Conservation (phyloP, 805 yeast species). For the Sungouiella blattae region DNA sequence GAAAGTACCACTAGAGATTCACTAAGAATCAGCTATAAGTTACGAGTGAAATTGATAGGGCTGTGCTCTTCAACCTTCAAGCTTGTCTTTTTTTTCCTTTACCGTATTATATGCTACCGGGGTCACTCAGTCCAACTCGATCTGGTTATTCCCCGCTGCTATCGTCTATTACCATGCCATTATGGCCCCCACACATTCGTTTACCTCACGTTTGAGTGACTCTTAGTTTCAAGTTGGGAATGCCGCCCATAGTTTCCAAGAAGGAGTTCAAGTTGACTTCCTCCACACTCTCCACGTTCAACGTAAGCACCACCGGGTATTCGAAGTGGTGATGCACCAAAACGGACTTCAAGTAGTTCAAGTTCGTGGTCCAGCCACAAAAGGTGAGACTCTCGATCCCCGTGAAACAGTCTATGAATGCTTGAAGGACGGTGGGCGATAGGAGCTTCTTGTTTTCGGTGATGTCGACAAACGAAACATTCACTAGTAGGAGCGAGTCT, state of each 20-base stretch:
- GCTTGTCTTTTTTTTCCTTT: too few relatives aligned
- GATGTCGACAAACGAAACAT: constrained; percentile 13
- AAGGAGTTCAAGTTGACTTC: background rate
- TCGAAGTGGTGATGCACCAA: constrained; percentile 4
- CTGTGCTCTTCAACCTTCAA: too few relatives aligned
- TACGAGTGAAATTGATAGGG: too few relatives aligned
- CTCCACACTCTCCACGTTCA: constrained; percentile 7
- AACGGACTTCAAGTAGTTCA: constrained; percentile 10
- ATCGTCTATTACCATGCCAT: too few relatives aligned
- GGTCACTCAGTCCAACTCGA: too few relatives aligned
- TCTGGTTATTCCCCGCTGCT: too few relatives aligned
- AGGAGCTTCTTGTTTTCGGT: constrained; percentile 11
- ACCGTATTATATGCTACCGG: too few relatives aligned
- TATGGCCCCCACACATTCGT: too few relatives aligned
- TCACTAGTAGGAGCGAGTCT: constrained; percentile 11
- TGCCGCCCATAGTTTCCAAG: background rate
- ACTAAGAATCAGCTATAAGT: too few relatives aligned
- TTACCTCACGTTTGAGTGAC: too few relatives aligned
- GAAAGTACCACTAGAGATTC: too few relatives aligned
- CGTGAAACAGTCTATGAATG: constrained; percentile 13
- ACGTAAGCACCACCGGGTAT: constrained; percentile 5
- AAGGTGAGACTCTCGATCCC: constrained; percentile 14
- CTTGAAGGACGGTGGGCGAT: constrained; percentile 11
- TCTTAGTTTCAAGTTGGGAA: background rate
- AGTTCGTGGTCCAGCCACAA: constrained; percentile 22